These are phyloP conservation scores for Dysphania ambrosioides DNA, from an alignment of 148 eudicot genomes.

Conservation along the genomic window DNA sequence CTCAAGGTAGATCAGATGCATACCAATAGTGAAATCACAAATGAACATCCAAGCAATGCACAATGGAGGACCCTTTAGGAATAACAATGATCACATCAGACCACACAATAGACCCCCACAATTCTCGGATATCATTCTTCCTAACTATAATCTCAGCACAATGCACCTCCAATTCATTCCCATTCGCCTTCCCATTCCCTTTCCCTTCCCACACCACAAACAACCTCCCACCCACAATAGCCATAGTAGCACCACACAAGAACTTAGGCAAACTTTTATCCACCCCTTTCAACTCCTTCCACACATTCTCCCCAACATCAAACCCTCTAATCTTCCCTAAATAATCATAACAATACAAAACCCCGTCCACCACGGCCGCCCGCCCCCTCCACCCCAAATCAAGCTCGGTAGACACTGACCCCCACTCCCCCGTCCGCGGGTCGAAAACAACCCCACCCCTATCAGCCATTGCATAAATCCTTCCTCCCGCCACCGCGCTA, in stretches of 20 bases:
- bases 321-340: constrained; percentile 86
- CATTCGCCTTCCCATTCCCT: constrained; percentile 40
- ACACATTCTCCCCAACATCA: constrained; percentile 53
- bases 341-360: constrained; percentile 86
- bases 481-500: constrained; percentile 65
- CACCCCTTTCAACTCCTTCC: constrained; percentile 79
- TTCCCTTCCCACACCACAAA: constrained; percentile 84
- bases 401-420: constrained; percentile 54
- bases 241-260: constrained; percentile 91
- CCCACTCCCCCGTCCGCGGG: constrained; percentile 53
- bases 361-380: constrained; percentile 64
- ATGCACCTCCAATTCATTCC: constrained; percentile 49
- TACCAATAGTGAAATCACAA: constrained; percentile 36
- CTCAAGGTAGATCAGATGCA: constrained; percentile 2
- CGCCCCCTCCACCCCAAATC: constrained; percentile 95
- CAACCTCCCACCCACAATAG: constrained; percentile 67
- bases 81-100: constrained; percentile 47
- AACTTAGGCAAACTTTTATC: constrained; percentile 74
- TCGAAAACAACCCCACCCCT: constrained; percentile 82
- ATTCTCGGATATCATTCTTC: constrained; percentile 49
- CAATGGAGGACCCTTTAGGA: constrained; percentile 55
- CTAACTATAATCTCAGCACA: constrained; percentile 65
- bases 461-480: constrained; percentile 87
- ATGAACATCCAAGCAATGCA: constrained; percentile 59
- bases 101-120: constrained; percentile 58